Conservation (phyloP, 2,329 filamentous ascomycete species). For the Gyromitra esculenta region DNA sequence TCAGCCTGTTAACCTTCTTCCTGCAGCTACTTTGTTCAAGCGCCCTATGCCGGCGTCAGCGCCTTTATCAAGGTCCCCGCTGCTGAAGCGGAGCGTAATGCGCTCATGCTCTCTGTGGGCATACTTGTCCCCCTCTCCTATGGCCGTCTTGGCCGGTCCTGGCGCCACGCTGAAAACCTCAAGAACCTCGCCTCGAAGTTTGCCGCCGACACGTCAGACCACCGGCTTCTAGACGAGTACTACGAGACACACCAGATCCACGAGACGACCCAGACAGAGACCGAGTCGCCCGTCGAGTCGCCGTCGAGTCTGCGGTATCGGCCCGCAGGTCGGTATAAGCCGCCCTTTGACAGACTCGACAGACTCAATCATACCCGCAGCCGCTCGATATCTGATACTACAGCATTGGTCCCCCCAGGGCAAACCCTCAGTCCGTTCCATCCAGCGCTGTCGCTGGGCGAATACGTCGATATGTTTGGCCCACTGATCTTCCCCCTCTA, state of each 20-base stretch:
- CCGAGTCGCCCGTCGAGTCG: slow-evolving; percentile 58
- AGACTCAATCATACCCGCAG: slow-evolving; percentile 64
- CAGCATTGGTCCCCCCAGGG: slow-evolving; percentile 68
- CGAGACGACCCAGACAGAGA: slow-evolving; percentile 49
- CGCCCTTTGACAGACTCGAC: slow-evolving; percentile 57
- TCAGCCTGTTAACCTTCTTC: not conserved
- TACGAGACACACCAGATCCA: slow-evolving; percentile 72
- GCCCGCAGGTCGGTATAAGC: slow-evolving; percentile 54
- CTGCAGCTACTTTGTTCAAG: slow-evolving; percentile 83
- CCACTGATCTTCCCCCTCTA: slow-evolving; percentile 92
- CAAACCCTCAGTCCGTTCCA: slow-evolving; percentile 80
- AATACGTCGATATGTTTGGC: slow-evolving; percentile 83
- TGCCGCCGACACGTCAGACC: slow-evolving; percentile 72
- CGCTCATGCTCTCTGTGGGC: slow-evolving; percentile 91
- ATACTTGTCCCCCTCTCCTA: slow-evolving; percentile 85
- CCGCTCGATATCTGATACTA: slow-evolving; percentile 71
- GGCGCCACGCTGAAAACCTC: slow-evolving; percentile 82
- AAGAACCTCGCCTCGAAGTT: slow-evolving; percentile 76
- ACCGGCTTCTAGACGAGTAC: slow-evolving; percentile 76
- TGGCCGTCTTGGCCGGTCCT: slow-evolving; percentile 84
- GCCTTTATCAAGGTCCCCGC: slow-evolving; percentile 88
- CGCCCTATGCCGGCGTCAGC: slow-evolving; percentile 80
- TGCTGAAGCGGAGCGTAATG: slow-evolving; percentile 81
- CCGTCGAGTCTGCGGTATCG: slow-evolving; percentile 64
- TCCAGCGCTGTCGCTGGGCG: slow-evolving; percentile 82